phyloP scores from a whole-genome alignment of 768 basidiomycete species.

The Auriscalpium vulgare region DNA sequence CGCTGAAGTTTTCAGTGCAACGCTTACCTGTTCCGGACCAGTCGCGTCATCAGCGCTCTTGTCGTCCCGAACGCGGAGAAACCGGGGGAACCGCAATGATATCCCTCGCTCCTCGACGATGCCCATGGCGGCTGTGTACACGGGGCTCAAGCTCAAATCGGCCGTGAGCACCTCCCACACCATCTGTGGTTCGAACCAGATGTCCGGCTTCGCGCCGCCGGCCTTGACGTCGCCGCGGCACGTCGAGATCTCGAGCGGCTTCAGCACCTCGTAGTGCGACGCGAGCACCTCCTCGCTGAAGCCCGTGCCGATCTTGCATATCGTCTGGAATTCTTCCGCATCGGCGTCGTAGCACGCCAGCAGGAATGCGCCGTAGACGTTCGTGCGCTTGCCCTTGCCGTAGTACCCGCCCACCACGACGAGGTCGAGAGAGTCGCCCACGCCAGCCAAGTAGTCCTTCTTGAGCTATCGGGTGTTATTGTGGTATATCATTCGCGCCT shows the following conservation, averaged over 20 bases:
- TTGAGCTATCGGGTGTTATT: slow-evolving; percentile 58
- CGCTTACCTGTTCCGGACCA: slow-evolving; percentile 76
- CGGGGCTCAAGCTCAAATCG: slow-evolving; percentile 91
- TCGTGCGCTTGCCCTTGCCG: slow-evolving; percentile 95
- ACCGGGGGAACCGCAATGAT: slow-evolving; percentile 93
- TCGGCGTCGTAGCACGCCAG: slow-evolving; percentile 96
- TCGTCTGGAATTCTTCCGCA: slow-evolving; percentile 90
- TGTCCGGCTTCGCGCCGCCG: slow-evolving; percentile 91
- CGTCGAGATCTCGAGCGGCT: slow-evolving; percentile 64
- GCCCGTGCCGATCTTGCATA: slow-evolving; percentile 98
- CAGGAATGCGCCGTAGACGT: slow-evolving; percentile 96
- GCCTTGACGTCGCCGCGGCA: slow-evolving; percentile 78
- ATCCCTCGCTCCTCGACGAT: slow-evolving; percentile 88
- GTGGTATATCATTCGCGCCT: not conserved
- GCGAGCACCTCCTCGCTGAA: slow-evolving; percentile 90
- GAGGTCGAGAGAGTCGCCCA: slow-evolving; percentile 95
- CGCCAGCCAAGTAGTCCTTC: slow-evolving; percentile 94
- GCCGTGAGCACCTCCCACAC: slow-evolving; percentile 99
- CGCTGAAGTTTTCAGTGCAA: not conserved
- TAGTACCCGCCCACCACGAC: slow-evolving; percentile 98
- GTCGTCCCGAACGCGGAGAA: slow-evolving; percentile 88
- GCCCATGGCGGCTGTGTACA: slow-evolving; percentile 93
- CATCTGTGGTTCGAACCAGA: slow-evolving; percentile 96
- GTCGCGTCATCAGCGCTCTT: slow-evolving; percentile 91
- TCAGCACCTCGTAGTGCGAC: slow-evolving; percentile 71